Evolutionary conservation across 371 early-diverging fungal genomes (phyloP).

Genomic region (Circinella minor): DNA sequence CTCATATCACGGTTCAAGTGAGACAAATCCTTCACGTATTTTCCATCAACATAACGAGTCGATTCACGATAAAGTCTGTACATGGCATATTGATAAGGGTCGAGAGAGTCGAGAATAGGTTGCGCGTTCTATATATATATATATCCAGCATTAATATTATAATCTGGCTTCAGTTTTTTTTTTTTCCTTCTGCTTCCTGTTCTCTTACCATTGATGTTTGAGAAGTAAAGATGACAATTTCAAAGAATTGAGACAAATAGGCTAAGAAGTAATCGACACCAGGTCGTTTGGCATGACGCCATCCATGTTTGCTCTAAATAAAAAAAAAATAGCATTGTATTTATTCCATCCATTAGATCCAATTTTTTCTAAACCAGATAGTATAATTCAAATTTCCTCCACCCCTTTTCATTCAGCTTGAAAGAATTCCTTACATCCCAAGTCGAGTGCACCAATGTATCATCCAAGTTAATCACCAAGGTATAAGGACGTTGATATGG

Average conservation of each 20-base stretch:
- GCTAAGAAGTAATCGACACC: slow-evolving; percentile 94
- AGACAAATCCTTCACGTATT: slow-evolving; percentile 90
- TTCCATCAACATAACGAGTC: slow-evolving; percentile 84
- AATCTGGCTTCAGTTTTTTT: neutral
- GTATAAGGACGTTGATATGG: slow-evolving; percentile 88
- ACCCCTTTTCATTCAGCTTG: too few species aligned
- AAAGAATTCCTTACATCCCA: slow-evolving; percentile 82
- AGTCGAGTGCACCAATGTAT: slow-evolving; percentile 87
- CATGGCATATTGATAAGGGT: slow-evolving; percentile 85
- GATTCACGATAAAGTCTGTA: slow-evolving; percentile 90
- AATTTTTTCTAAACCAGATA: too few species aligned
- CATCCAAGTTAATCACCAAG: slow-evolving; percentile 91
- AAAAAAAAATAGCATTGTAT: neutral
- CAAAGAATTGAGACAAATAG: slow-evolving; percentile 89
- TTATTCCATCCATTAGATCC: neutral
- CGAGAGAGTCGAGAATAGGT: slow-evolving; percentile 87
- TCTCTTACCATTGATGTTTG: slow-evolving; percentile 67
- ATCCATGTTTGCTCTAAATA: slow-evolving; percentile 80
- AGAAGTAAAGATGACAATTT: slow-evolving; percentile 94
- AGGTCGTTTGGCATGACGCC: slow-evolving; percentile 95
- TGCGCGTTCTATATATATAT: slow-evolving; percentile 62
- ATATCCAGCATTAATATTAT: too few species aligned
- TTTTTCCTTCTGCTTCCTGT: neutral
- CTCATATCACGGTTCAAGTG: slow-evolving; percentile 92
- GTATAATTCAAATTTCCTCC: too few species aligned